Evolutionary conservation across 306 rosid genomes (phyloP).

Genomic region (Luffa aegyptiaca): DNA sequence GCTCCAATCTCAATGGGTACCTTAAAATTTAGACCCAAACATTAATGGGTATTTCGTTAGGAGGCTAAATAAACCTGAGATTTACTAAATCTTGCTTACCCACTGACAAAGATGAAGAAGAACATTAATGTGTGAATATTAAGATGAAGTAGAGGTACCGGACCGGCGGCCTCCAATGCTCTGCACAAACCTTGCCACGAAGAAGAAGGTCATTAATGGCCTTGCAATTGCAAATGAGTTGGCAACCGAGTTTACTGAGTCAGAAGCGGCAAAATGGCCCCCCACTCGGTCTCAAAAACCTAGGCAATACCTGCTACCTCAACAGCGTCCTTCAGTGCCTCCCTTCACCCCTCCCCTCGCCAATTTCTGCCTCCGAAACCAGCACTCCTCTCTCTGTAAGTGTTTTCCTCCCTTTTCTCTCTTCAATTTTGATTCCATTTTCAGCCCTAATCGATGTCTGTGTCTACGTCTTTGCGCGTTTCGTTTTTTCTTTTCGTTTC

Average conservation of each 20-base stretch:
- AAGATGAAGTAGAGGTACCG: slow-evolving; percentile 17
- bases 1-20: too few relatives aligned
- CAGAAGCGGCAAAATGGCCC: slow-evolving; percentile 69
- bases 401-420: not conserved
- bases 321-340: slow-evolving; percentile 99
- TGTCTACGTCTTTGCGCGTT: not conserved
- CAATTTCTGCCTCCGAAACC: slow-evolving; percentile 86
- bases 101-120: too few relatives aligned
- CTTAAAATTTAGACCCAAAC: too few relatives aligned
- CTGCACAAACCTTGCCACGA: slow-evolving; percentile 14
- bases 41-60: too few relatives aligned
- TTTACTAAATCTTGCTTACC: too few relatives aligned
- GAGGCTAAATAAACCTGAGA: too few relatives aligned
- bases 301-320: slow-evolving; percentile 97
- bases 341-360: slow-evolving; percentile 98
- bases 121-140: too few relatives aligned
- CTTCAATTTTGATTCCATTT: not conserved
- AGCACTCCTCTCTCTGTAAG: slow-evolving; percentile 70
- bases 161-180: slow-evolving; percentile 68
- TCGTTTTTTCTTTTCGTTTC: not conserved
- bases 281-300: slow-evolving; percentile 83
- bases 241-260: slow-evolving; percentile 89
- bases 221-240: slow-evolving; percentile 82
- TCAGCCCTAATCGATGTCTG: not conserved
- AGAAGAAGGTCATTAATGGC: slow-evolving; percentile 71